Conservation (phyloP, 495 filamentous ascomycete species). For the Ascobolus immersus region DNA sequence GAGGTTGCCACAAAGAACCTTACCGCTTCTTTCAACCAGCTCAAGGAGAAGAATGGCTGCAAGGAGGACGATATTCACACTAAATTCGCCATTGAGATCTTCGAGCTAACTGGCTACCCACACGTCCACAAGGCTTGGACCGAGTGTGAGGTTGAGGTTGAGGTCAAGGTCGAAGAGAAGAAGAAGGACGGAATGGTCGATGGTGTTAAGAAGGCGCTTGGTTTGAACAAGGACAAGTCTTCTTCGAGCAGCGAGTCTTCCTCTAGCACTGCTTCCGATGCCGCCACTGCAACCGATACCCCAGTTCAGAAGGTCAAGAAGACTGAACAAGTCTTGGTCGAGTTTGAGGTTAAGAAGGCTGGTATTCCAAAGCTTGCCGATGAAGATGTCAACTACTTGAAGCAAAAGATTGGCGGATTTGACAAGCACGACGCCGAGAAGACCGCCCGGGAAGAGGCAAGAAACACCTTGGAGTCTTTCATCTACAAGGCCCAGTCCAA, state of each 20-base stretch:
- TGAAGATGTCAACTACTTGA: constrained; percentile 22
- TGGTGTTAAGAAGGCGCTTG: constrained; percentile 82
- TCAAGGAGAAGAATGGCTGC: constrained; percentile 55
- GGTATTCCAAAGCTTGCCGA: constrained; percentile 8
- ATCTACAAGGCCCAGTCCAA: constrained; percentile 75
- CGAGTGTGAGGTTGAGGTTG: constrained; percentile 48
- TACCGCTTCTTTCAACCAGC: constrained; percentile 47
- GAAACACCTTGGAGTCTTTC: constrained; percentile 83
- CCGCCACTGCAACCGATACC: constrained; percentile 21
- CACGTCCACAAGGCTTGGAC: constrained; percentile 49
- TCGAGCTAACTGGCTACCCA: constrained; percentile 51
- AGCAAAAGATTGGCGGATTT: constrained; percentile 50
- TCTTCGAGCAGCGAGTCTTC: constrained; percentile 12
- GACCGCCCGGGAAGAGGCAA: constrained; percentile 51
- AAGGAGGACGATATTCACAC: constrained; percentile 48
- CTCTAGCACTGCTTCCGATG: constrained; percentile 20
- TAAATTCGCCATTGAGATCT: constrained; percentile 49
- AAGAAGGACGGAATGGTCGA: constrained; percentile 55
- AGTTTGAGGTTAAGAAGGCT: constrained; percentile 19
- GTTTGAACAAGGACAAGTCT: constrained; percentile 67
- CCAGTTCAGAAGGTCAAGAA: constrained; percentile 31
- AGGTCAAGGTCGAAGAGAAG: constrained; percentile 18
- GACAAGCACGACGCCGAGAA: constrained; percentile 47
- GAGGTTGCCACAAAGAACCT: constrained; percentile 52
- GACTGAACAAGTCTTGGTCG: constrained; percentile 42